phyloP scores from a whole-genome alignment of 1,139 yeast species.

The Diutina neorugosa region DNA sequence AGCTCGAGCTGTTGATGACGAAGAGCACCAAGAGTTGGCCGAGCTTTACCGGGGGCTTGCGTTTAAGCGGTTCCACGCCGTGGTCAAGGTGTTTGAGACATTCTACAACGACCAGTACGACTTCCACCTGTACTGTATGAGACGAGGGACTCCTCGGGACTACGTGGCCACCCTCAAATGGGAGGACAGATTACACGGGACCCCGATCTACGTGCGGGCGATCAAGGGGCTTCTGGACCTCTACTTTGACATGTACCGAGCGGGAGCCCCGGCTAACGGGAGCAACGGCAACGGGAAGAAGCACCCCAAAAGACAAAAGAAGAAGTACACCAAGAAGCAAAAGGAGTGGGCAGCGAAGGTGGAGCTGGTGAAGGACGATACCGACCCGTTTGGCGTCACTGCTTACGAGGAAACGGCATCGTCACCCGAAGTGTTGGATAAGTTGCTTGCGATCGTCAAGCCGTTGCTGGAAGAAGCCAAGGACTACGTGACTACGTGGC shows the following conservation, averaged over 20 bases:
- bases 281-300: slow-evolving; percentile 24
- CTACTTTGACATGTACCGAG: slow-evolving; percentile 35
- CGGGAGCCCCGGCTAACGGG: slow-evolving; percentile 11
- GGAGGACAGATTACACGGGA: slow-evolving; percentile 64
- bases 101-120: slow-evolving; percentile 82
- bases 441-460: slow-evolving; percentile 18
- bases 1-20: slow-evolving; percentile 9
- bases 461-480: slow-evolving; percentile 27
- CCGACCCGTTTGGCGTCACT: slow-evolving; percentile 38
- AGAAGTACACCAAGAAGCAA: slow-evolving; percentile 10
- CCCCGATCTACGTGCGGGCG: slow-evolving; percentile 63
- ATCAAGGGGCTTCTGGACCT: slow-evolving; percentile 52
- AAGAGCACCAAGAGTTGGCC: slow-evolving; percentile 19
- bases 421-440: slow-evolving; percentile 15
- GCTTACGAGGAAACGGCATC: slow-evolving; percentile 17
- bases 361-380: slow-evolving; percentile 32
- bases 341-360: slow-evolving; percentile 28
- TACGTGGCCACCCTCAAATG: slow-evolving; percentile 66
- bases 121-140: slow-evolving; percentile 85
- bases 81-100: slow-evolving; percentile 55
- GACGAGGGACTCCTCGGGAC: slow-evolving; percentile 84
- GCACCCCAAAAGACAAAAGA: slow-evolving; percentile 15
- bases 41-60: slow-evolving; percentile 56
- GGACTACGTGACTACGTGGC: slow-evolving; percentile 22
- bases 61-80: slow-evolving; percentile 62